phyloP scores from a whole-genome alignment of 2,329 filamentous ascomycete genomes.

The Aspergillus oerlinghausenensis region DNA sequence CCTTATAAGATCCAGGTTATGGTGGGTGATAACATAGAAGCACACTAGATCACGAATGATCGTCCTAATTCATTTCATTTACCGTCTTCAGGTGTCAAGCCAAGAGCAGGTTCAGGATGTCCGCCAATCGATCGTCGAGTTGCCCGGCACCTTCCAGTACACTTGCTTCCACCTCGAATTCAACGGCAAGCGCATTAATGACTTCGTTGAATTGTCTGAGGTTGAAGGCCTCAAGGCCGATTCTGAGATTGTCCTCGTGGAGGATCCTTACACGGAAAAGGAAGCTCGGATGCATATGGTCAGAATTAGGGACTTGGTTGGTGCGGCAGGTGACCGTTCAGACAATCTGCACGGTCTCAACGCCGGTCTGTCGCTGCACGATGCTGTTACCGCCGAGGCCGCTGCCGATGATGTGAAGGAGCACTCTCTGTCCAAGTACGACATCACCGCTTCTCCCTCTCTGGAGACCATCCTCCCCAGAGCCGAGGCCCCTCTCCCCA shows the following conservation, averaged over 20 bases:
- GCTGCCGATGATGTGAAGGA: constrained; percentile 41
- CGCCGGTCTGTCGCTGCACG: constrained; percentile 81
- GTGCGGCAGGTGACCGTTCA: constrained; percentile 81
- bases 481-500: constrained; percentile 65
- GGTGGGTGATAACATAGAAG: constrained; percentile 51
- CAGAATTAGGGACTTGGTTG: constrained; percentile 85
- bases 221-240: constrained; percentile 72
- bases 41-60: constrained; percentile 1
- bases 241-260: constrained; percentile 74
- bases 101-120: constrained; percentile 98
- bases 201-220: constrained; percentile 88
- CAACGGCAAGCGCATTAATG: constrained; percentile 83
- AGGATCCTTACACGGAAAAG: constrained; percentile 98
- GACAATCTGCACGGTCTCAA: constrained; percentile 82
- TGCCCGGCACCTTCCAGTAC: constrained; percentile 89
- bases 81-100: constrained; percentile 63
- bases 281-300: constrained; percentile 94
- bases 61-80: constrained; percentile 10
- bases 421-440: constrained; percentile 65
- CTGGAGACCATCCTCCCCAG: constrained; percentile 69
- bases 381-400: constrained; percentile 59
- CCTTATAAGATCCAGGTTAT: constrained; percentile 78
- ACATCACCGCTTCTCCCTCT: constrained; percentile 66
- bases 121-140: constrained; percentile 91
- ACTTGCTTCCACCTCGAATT: constrained; percentile 98